Evolutionary conservation across 768 basidiomycete species (phyloP), one percentile per base, ranked within the genome.

Genomic region (Russula abietina): DNA sequence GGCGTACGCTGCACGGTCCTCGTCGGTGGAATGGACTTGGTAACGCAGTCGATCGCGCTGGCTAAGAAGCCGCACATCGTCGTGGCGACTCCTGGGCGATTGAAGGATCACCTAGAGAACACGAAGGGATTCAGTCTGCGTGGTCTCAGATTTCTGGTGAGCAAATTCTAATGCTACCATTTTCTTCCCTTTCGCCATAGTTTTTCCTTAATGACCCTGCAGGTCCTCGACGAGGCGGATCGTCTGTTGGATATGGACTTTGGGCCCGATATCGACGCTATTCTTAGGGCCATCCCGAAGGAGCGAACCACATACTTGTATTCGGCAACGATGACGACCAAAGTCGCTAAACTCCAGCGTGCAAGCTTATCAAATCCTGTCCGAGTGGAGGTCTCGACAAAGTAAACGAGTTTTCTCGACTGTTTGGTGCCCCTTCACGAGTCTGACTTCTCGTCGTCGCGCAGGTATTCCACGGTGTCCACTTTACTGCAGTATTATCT

Each of bases 151-250:
- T 98, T 93, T 72, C 74, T 99, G 72, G 96, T 95, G 68, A 55
- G 90, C 72, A 39, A 11, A 24, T 36, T 16, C 36, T 10, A 16
- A 16, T 12, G 14, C 41, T 19, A 3, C 12, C 32, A 12, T 46
- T 32, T 17, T 9, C 22, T 32, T 5, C 4, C 32, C 24, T 19
- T 39, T 10, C 46, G 3, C 6, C 57, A 22, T 49, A 45, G 5
- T 10, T 11, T 10, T 11, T 1, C 22, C 22, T 24, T 24, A 39
- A 2, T 39, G 6, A 19, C 11, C 16, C 24, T 19, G 8, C 67
- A 97, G 94, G 93, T 98, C n/a, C 78, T 99, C 68, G 96, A 98
- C 67, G 96, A 98, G 76, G 96, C 97, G 8, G 96, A 99, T 76
- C 83, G 96, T 55, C 76, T 99, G 28, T 78, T 98, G 49, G 96